Evolutionary conservation across 108 stramenopile genomes (phyloP).

Genomic region (Aureococcus anophagefferens): DNA sequence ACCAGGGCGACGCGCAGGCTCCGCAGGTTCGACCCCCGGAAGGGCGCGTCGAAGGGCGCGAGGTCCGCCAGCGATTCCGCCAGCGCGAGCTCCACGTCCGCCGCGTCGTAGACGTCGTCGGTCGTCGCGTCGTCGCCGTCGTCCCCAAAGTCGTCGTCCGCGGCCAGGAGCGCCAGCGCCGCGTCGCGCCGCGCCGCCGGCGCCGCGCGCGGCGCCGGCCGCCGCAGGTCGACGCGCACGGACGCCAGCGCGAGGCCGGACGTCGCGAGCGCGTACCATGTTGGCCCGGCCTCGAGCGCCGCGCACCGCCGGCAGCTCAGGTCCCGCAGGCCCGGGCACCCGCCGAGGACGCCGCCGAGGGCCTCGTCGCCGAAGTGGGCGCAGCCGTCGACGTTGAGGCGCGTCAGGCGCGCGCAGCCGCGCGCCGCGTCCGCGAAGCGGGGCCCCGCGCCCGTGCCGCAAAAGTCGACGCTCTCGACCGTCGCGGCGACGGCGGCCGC

Average conservation of each 20-base stretch:
- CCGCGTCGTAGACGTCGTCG: too few relatives aligned
- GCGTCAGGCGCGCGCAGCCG: background rate
- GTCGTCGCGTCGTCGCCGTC: too few relatives aligned
- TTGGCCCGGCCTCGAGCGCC: background rate
- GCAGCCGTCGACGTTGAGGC: background rate
- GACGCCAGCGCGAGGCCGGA: background rate
- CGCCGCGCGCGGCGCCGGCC: background rate
- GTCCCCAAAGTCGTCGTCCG: background rate
- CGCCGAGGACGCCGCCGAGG: background rate
- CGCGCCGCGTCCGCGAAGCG: too few relatives aligned
- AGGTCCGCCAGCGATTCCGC: background rate
- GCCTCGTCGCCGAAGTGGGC: background rate
- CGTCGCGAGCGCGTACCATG: background rate
- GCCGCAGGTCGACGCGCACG: background rate
- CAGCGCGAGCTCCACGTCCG: too few relatives aligned
- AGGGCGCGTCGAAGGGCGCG: background rate
- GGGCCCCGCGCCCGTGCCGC: background rate
- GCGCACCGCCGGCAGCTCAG: background rate
- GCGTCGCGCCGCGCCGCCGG: background rate
- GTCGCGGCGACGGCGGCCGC: background rate
- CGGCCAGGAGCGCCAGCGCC: background rate
- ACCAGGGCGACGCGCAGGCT: background rate
- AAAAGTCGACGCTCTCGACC: background rate
- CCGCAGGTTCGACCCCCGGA: background rate
- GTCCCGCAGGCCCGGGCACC: background rate